phyloP scores from a whole-genome alignment of 352 stramenopile genomes.

The Thalassiosira hispida region DNA sequence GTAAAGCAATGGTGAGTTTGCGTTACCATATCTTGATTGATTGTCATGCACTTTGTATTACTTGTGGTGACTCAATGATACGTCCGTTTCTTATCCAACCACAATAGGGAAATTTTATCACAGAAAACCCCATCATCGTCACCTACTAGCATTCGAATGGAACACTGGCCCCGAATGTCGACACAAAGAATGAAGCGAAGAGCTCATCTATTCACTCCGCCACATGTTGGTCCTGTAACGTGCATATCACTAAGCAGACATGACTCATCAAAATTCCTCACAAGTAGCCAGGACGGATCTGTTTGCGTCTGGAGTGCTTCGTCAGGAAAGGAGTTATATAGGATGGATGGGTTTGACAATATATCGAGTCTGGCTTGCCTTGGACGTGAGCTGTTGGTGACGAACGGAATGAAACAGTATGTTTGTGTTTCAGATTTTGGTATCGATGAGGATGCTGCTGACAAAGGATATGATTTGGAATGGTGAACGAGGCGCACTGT shows the following conservation, averaged over 20 bases:
- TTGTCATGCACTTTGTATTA: conserved; percentile 4
- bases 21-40: conserved; percentile 5
- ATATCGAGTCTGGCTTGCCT: conserved; percentile 63
- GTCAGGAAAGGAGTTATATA: conserved; percentile 57
- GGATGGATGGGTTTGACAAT: conserved; percentile 65
- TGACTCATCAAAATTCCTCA: conserved; percentile 60
- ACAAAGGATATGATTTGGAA: conserved; percentile 49
- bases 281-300: conserved; percentile 53
- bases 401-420: conserved; percentile 58
- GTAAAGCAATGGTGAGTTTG: conserved; percentile 68
- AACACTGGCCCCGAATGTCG: conserved; percentile 66
- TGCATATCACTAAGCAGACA: conserved; percentile 45
- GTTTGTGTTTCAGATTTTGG: conserved; percentile 70
- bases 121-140: conserved; percentile 28
- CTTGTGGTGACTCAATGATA: background rate
- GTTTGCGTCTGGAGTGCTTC: conserved; percentile 60
- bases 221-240: conserved; percentile 51
- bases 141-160: conserved; percentile 31
- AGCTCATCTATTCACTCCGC: conserved; percentile 58
- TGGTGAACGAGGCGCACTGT: conserved; percentile 30
- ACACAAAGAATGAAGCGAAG: conserved; percentile 64
- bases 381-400: conserved; percentile 61
- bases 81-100: background rate
- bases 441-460: conserved; percentile 33
- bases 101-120: conserved; percentile 55